Conservation (phyloP, 306 rosid genomes). For the Quercus agrifolia region DNA sequence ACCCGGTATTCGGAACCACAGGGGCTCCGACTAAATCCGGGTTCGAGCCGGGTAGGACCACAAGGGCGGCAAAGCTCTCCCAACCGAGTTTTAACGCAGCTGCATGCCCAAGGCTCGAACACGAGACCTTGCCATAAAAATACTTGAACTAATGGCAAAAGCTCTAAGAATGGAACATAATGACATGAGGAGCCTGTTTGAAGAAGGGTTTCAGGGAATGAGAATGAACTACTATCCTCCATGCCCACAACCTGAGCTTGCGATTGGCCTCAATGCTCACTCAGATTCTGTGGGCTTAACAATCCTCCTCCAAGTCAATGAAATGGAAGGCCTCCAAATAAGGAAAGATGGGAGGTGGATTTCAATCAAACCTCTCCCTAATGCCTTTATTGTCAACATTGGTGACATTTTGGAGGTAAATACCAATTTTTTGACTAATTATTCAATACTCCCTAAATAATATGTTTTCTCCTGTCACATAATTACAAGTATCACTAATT, state of each 20-base stretch:
- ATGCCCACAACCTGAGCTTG: constrained; percentile 38
- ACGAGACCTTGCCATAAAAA: constrained; percentile 10
- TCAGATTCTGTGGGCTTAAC: constrained; percentile 27
- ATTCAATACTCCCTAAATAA: too few relatives aligned
- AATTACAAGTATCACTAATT: too few relatives aligned
- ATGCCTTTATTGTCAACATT: constrained; percentile 31
- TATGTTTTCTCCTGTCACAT: too few relatives aligned
- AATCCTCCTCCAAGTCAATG: constrained; percentile 35
- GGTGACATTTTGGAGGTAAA: constrained; percentile 39
- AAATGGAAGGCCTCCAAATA: constrained; percentile 32
- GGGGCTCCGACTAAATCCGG: too few relatives aligned
- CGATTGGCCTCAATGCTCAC: constrained; percentile 29
- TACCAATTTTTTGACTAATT: background rate
- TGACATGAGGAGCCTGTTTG: constrained; percentile 21
- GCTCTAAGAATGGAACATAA: constrained; percentile 18
- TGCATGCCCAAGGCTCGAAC: too few relatives aligned
- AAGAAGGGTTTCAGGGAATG: constrained; percentile 17
- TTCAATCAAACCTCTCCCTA: constrained; percentile 20
- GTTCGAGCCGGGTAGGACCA: too few relatives aligned
- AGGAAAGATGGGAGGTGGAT: constrained; percentile 32
- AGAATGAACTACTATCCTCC: constrained; percentile 46
- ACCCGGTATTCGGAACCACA: too few relatives aligned
- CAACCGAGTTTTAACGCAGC: too few relatives aligned
- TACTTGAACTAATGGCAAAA: constrained; percentile 14
- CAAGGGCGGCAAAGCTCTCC: too few relatives aligned